Conservation (phyloP, 768 basidiomycete species). For the Hirschioporus abietinus region DNA sequence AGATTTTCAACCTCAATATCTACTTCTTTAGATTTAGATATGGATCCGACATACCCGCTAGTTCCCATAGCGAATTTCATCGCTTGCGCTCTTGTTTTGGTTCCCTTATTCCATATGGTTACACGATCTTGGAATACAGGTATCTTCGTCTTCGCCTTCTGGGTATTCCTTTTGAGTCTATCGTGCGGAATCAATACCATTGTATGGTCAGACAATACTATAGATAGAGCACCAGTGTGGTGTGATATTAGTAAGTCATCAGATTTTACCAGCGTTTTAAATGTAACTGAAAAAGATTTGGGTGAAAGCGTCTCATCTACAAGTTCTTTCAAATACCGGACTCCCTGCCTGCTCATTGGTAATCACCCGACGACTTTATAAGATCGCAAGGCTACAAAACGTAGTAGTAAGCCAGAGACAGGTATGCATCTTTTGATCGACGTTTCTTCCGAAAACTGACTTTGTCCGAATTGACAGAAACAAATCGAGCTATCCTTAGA, state of each 20-base stretch:
- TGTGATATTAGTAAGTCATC: conserved; percentile 48
- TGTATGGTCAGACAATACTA: conserved; percentile 29
- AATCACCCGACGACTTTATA: conserved; percentile 45
- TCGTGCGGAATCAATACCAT: conserved; percentile 29
- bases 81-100: conserved; percentile 32
- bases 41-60: conserved; percentile 23
- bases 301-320: conserved; percentile 37
- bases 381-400: conserved; percentile 37
- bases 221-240: conserved; percentile 36
- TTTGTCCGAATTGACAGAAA: neutral
- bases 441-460: too few species aligned
- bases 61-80: conserved; percentile 34
- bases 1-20: too few species aligned
- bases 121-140: conserved; percentile 22
- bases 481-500: neutral
- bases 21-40: too few species aligned
- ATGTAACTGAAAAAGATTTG: too few species aligned
- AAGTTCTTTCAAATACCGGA: conserved; percentile 28
- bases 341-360: conserved; percentile 36
- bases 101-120: conserved; percentile 50
- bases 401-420: neutral
- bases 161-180: conserved; percentile 14
- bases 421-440: neutral
- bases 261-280: too few species aligned
- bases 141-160: conserved; percentile 23